phyloP scores from a whole-genome alignment of 2,329 filamentous ascomycete genomes.

The Aschersonia sp. region DNA sequence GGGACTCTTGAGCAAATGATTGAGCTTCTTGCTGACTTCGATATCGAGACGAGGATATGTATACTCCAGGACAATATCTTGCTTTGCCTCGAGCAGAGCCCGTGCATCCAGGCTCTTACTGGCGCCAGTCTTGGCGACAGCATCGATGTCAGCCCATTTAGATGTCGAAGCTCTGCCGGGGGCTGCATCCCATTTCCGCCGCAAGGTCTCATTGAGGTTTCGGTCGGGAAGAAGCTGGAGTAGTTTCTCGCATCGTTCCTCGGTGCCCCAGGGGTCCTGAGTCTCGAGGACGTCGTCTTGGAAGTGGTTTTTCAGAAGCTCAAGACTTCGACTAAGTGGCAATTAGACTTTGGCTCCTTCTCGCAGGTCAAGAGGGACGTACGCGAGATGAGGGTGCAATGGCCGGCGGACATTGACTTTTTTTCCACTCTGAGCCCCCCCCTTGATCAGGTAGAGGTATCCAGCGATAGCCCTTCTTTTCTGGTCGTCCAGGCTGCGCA shows the following conservation, averaged over 20 bases:
- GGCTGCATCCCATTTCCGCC: conserved; percentile 80
- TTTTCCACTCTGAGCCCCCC: conserved; percentile 74
- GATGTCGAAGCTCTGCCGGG: conserved; percentile 60
- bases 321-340: conserved; percentile 54
- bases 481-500: conserved; percentile 70
- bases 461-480: conserved; percentile 73
- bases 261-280: conserved; percentile 71
- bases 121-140: conserved; percentile 61
- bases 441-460: conserved; percentile 82
- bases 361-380: conserved; percentile 14
- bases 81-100: conserved; percentile 74
- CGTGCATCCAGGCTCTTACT: conserved; percentile 58
- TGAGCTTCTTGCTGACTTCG: conserved; percentile 93
- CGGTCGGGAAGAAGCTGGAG: conserved; percentile 76
- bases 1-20: conserved; percentile 92
- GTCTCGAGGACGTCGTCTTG: conserved; percentile 64
- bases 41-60: conserved; percentile 95
- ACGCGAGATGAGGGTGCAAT: conserved; percentile 77
- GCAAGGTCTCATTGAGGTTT: conserved; percentile 59
- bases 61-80: conserved; percentile 93
- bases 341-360: no score
- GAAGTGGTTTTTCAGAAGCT: conserved; percentile 74
- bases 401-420: conserved; percentile 74
- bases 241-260: conserved; percentile 60
- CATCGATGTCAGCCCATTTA: conserved; percentile 93